These are phyloP conservation scores for Amanita brunnescens DNA, from an alignment of 768 basidiomycete genomes.

Conservation along the genomic window DNA sequence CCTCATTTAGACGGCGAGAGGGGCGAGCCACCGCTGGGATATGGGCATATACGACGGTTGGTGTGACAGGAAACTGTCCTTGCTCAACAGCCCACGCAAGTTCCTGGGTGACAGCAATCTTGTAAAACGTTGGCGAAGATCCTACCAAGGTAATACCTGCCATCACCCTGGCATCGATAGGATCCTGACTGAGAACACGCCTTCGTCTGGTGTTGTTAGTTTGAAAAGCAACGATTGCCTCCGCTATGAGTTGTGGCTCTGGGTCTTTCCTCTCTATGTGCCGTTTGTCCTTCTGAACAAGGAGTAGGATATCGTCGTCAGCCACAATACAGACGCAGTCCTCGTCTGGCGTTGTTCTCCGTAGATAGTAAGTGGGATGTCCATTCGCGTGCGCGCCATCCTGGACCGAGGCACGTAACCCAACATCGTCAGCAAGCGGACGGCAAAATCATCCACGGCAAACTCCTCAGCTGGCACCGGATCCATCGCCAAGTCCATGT, in stretches of 20 bases:
- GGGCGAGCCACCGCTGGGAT: slow-evolving; percentile 16
- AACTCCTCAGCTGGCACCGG: slow-evolving; percentile 10
- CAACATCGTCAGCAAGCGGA: slow-evolving; percentile 9
- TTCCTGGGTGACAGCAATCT: neutral
- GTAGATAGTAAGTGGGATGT: slow-evolving; percentile 16
- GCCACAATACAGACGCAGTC: slow-evolving; percentile 19
- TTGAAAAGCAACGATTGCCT: slow-evolving; percentile 1
- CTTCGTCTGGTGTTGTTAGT: neutral
- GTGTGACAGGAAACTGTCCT: slow-evolving; percentile 13
- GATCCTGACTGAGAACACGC: slow-evolving; percentile 4
- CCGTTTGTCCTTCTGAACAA: slow-evolving; percentile 15
- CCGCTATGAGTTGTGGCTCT: slow-evolving; percentile 1
- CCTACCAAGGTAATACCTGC: slow-evolving; percentile 2
- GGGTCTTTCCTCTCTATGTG: neutral
- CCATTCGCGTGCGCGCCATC: slow-evolving; percentile 7
- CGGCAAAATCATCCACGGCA: slow-evolving; percentile 19
- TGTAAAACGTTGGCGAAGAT: neutral
- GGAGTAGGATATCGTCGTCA: slow-evolving; percentile 8
- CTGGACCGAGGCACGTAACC: neutral
- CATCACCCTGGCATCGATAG: neutral
- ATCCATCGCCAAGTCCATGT: slow-evolving; percentile 14
- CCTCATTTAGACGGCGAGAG: slow-evolving; percentile 15
- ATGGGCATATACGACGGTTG: slow-evolving; percentile 15
- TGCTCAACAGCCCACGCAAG: slow-evolving; percentile 9
- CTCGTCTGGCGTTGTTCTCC: slow-evolving; percentile 13